phyloP scores from a whole-genome alignment of 129 eudicot species.

The Tagetes erecta region DNA sequence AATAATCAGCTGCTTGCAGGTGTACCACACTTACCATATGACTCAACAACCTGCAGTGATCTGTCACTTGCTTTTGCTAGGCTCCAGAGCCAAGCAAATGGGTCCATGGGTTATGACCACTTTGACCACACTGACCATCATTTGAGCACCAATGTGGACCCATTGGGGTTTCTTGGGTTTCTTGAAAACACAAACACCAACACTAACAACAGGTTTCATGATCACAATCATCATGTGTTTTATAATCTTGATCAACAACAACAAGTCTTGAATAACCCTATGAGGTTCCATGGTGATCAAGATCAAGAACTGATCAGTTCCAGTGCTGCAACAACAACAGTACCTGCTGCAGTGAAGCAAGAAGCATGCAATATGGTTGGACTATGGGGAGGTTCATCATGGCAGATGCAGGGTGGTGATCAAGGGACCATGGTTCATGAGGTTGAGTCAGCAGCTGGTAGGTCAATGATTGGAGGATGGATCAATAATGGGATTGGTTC shows the following conservation, averaged over 20 bases:
- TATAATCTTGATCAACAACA: constrained; percentile 23
- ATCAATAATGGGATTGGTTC: constrained; percentile 46
- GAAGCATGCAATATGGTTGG: constrained; percentile 40
- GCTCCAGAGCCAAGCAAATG: constrained; percentile 55
- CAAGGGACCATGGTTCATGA: constrained; percentile 42
- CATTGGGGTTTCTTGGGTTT: constrained; percentile 51
- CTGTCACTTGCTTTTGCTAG: constrained; percentile 69
- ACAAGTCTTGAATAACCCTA: constrained; percentile 23
- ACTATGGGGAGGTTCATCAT: constrained; percentile 69
- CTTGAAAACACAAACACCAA: constrained; percentile 27
- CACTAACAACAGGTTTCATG: background rate
- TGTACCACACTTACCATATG: constrained; percentile 44
- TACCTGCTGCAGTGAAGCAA: constrained; percentile 55
- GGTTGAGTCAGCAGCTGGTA: constrained; percentile 45
- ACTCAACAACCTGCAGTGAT: constrained; percentile 60
- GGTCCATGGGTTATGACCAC: constrained; percentile 44
- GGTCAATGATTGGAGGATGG: constrained; percentile 58
- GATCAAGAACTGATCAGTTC: constrained; percentile 10
- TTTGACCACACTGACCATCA: constrained; percentile 35
- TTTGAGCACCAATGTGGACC: constrained; percentile 1
- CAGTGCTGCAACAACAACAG: constrained; percentile 39
- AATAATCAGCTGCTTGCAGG: constrained; percentile 35
- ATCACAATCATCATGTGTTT: constrained; percentile 43
- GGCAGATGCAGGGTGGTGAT: constrained; percentile 59
- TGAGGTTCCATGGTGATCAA: constrained; percentile 29